Conservation (phyloP, 1,284 basidiomycete genomes). For the Meripilus lineatus region DNA sequence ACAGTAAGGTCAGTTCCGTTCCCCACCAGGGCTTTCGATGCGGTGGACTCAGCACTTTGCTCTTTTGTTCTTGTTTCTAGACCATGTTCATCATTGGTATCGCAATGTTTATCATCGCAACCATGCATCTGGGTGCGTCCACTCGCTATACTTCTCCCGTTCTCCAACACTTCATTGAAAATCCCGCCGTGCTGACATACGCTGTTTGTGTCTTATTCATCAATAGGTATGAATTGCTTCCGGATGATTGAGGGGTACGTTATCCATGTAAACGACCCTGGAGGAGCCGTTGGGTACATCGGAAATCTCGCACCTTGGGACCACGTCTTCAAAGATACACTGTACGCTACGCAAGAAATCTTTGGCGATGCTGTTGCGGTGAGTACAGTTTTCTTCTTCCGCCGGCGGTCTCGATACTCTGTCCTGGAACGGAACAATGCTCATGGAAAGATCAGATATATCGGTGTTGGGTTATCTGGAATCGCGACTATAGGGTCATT, state of each 20-base stretch:
- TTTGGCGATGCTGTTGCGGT: constrained; percentile 3
- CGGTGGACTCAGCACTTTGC: neutral
- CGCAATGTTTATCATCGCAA: constrained; percentile 2
- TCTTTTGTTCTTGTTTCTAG: neutral
- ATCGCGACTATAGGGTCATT: constrained; percentile 8
- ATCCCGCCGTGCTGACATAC: neutral
- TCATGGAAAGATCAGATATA: constrained; percentile 11
- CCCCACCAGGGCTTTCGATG: neutral
- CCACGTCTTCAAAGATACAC: constrained; percentile 4
- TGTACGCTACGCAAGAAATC: constrained; percentile 1
- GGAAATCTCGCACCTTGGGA: constrained; percentile 1
- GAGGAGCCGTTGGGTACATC: constrained; percentile 4
- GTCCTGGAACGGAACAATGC: neutral
- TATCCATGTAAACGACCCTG: neutral
- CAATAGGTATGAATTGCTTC: constrained; percentile 1
- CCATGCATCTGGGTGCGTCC: constrained; percentile 2
- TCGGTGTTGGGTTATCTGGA: constrained; percentile 16
- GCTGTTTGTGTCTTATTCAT: no score
- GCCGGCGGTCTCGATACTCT: neutral
- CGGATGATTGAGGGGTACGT: constrained; percentile 4
- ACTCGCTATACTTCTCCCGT: neutral
- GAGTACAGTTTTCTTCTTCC: neutral
- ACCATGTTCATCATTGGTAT: constrained; percentile 4
- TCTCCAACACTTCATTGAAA: neutral
- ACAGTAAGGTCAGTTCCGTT: neutral